Conservation (phyloP, 768 basidiomycete genomes). For the Termitomyces sp. region DNA sequence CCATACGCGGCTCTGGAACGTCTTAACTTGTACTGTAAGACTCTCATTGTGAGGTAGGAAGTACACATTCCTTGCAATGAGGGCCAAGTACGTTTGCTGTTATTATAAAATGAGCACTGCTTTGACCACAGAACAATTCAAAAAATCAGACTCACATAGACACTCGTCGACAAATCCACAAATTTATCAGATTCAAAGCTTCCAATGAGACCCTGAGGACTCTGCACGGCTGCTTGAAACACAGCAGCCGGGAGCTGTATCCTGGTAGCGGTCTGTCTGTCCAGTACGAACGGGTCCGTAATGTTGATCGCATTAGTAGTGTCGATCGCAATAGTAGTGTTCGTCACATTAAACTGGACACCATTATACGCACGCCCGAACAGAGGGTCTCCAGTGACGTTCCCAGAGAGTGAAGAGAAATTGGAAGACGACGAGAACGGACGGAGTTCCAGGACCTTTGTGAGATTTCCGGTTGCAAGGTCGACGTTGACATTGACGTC, state of each 20-base stretch:
- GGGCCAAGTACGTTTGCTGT: conserved; percentile 32
- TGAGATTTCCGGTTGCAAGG: conserved; percentile 37
- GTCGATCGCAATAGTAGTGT: no score
- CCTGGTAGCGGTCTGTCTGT: conserved; percentile 36
- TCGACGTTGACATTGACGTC: conserved; percentile 42
- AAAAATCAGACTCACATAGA: conserved; percentile 39
- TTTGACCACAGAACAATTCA: no score
- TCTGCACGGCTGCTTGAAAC: conserved; percentile 38
- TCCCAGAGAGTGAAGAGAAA: conserved; percentile 35
- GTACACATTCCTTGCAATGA: conserved; percentile 47
- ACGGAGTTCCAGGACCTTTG: conserved; percentile 32
- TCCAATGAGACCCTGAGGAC: conserved; percentile 28
- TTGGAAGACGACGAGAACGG: conserved; percentile 32
- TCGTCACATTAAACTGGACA: conserved; percentile 39
- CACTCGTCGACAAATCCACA: conserved; percentile 28
- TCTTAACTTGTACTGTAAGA: conserved; percentile 35
- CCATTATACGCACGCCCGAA: conserved; percentile 50
- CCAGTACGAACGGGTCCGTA: conserved; percentile 34
- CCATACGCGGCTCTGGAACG: conserved; percentile 41
- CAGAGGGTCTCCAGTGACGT: conserved; percentile 39
- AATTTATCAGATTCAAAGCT: conserved; percentile 34
- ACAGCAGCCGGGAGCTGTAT: conserved; percentile 48
- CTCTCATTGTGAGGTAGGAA: conserved; percentile 33
- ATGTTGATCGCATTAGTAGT: no score
- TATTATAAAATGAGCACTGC: conserved; percentile 20